phyloP scores from a whole-genome alignment of 768 basidiomycete genomes.

The Termitomyces sp. region DNA sequence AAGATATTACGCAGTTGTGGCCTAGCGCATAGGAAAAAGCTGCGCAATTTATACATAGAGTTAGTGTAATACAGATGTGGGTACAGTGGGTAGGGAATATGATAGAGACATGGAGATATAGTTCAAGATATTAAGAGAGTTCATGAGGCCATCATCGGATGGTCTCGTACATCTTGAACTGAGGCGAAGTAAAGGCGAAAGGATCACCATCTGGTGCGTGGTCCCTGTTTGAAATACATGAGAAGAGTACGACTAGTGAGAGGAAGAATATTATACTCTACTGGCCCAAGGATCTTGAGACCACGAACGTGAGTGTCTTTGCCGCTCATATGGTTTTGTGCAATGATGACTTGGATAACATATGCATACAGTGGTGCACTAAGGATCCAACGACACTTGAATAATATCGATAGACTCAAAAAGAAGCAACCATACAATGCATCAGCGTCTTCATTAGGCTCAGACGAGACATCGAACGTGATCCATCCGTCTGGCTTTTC shows the following conservation, averaged over 20 bases:
- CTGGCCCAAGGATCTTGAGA: constrained; percentile 78
- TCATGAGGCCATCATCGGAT: constrained; percentile 45
- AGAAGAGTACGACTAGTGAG: background rate
- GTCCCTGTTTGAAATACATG: constrained; percentile 27
- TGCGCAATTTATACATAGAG: background rate
- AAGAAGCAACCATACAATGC: constrained; percentile 55
- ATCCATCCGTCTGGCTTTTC: constrained; percentile 96
- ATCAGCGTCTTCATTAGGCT: constrained; percentile 73
- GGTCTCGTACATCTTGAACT: constrained; percentile 73
- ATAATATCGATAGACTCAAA: background rate
- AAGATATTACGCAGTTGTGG: constrained; percentile 8
- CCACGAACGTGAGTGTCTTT: constrained; percentile 99
- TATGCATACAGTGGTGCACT: constrained; percentile 89
- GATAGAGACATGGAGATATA: background rate
- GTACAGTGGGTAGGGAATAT: background rate
- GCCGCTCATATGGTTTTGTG: constrained; percentile 96
- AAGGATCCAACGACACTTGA: constrained; percentile 2
- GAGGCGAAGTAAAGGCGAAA: constrained; percentile 57
- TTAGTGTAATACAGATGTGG: background rate
- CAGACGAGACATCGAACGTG: constrained; percentile 78
- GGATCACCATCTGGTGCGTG: constrained; percentile 58
- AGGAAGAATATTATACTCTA: constrained; percentile 48
- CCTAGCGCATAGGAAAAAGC: background rate
- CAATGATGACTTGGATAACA: constrained; percentile 83
- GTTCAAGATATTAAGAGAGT: background rate